phyloP scores from a whole-genome alignment of 2,329 filamentous ascomycete species.

The Mariannaea sp. region DNA sequence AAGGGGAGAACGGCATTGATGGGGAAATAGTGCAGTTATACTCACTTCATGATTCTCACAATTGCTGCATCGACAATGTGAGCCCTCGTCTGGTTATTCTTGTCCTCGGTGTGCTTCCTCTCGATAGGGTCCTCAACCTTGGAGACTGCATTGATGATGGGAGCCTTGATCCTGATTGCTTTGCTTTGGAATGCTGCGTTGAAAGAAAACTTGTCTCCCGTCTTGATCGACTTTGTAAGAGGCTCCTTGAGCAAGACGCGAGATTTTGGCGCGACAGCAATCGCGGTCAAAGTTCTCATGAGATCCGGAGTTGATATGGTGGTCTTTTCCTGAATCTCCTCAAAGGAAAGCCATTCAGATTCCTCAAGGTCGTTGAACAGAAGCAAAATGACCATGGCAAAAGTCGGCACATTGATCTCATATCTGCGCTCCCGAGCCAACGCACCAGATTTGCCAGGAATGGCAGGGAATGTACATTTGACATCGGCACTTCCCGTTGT shows the following conservation, averaged over 20 bases:
- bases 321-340: slow-evolving; percentile 83
- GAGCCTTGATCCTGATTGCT: slow-evolving; percentile 86
- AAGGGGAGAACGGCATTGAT: too few species aligned
- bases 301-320: slow-evolving; percentile 78
- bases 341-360: slow-evolving; percentile 58
- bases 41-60: slow-evolving; percentile 85
- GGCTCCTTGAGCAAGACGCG: slow-evolving; percentile 81
- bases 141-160: slow-evolving; percentile 78
- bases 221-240: slow-evolving; percentile 75
- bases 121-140: slow-evolving; percentile 80
- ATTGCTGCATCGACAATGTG: slow-evolving; percentile 77
- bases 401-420: slow-evolving; percentile 90
- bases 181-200: slow-evolving; percentile 83
- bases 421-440: slow-evolving; percentile 73
- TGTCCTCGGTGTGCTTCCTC: slow-evolving; percentile 72
- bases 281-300: slow-evolving; percentile 75
- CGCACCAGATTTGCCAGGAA: slow-evolving; percentile 68
- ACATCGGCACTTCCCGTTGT: slow-evolving; percentile 81
- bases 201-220: slow-evolving; percentile 79
- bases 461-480: slow-evolving; percentile 74
- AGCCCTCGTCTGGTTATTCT: slow-evolving; percentile 72
- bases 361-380: slow-evolving; percentile 81
- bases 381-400: slow-evolving; percentile 86
- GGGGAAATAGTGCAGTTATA: too few species aligned
- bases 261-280: slow-evolving; percentile 83